phyloP scores from a whole-genome alignment of 257 asterid species.

The Nicotiana benthamiana region DNA sequence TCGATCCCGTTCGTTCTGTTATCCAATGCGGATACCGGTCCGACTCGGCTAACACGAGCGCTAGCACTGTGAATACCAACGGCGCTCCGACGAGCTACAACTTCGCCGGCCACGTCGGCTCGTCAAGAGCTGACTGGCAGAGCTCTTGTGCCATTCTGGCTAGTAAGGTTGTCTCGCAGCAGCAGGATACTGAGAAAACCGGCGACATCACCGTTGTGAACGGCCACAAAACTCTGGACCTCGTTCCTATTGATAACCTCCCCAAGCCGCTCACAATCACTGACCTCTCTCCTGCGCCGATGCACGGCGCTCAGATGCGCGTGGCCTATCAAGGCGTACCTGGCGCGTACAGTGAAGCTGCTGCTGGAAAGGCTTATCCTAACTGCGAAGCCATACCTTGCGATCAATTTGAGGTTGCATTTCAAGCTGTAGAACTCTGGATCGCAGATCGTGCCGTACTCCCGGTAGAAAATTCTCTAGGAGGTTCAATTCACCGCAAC shows the following conservation, averaged over 20 bases:
- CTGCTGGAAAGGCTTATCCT: constrained; percentile 83
- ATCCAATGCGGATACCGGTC: constrained; percentile 30
- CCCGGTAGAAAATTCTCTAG: constrained; percentile 86
- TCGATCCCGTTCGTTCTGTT: constrained; percentile 10
- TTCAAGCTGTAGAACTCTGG: constrained; percentile 89
- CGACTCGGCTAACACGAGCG: constrained; percentile 27
- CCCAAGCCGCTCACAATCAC: constrained; percentile 56
- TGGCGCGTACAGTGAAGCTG: constrained; percentile 89
- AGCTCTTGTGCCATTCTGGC: constrained; percentile 88
- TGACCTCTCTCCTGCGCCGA: constrained; percentile 86
- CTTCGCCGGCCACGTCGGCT: constrained; percentile 35
- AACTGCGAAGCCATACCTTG: constrained; percentile 82
- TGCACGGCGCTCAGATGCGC: constrained; percentile 69
- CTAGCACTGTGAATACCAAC: constrained; percentile 4
- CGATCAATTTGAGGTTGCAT: constrained; percentile 85
- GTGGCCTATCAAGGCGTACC: constrained; percentile 94
- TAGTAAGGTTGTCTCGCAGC: constrained; percentile 73
- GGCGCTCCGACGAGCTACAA: neutral
- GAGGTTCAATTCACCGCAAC: constrained; percentile 88
- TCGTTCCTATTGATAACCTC: constrained; percentile 40
- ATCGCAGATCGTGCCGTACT: constrained; percentile 81
- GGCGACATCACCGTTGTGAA: constrained; percentile 50
- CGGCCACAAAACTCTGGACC: constrained; percentile 58
- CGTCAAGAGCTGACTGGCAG: constrained; percentile 81
- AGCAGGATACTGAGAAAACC: constrained; percentile 54